Percentiles rank a stretch among this genome's conserved stretches.
Conservation (phyloP, 2,329 filamentous ascomycete species). For the Aspergillus sergii region DNA sequence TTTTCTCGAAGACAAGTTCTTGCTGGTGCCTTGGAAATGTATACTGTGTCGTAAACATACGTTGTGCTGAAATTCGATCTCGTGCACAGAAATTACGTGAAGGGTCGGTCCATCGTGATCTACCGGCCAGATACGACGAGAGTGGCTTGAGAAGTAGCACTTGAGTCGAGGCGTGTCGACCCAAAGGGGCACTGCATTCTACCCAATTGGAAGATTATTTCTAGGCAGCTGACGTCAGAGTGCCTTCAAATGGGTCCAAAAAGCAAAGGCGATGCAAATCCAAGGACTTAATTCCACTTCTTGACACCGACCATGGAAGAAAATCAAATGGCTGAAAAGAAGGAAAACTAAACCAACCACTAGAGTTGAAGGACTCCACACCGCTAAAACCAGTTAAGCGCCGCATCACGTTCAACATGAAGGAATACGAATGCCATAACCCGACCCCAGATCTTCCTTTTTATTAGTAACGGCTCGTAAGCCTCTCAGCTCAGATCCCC, state of each 20-base stretch:
- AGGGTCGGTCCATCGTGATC: background rate
- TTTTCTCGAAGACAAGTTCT: background rate
- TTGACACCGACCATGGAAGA: background rate
- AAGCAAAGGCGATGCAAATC: background rate
- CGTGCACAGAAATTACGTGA: background rate
- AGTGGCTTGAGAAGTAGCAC: background rate
- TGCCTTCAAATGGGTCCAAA: background rate
- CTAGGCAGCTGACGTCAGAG: background rate
- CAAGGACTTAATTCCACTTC: background rate
- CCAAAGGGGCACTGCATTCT: background rate
- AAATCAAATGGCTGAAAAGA: background rate
- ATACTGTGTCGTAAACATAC: background rate
- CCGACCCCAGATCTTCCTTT: background rate
- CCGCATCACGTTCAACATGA: background rate
- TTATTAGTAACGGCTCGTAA: constrained; percentile 2
- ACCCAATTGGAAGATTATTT: background rate
- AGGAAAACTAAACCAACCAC: background rate
- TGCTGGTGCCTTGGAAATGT: background rate
- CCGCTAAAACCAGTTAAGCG: constrained; percentile 1
- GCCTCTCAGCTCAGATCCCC: background rate
- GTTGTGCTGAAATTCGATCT: background rate
- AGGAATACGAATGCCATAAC: background rate
- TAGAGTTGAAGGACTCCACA: background rate
- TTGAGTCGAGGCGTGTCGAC: background rate
- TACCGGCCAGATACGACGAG: background rate